Evolutionary conservation across 495 filamentous ascomycete genomes (phyloP), one percentile per base, ranked within the genome.

Genomic region (Daldinia grandis): DNA sequence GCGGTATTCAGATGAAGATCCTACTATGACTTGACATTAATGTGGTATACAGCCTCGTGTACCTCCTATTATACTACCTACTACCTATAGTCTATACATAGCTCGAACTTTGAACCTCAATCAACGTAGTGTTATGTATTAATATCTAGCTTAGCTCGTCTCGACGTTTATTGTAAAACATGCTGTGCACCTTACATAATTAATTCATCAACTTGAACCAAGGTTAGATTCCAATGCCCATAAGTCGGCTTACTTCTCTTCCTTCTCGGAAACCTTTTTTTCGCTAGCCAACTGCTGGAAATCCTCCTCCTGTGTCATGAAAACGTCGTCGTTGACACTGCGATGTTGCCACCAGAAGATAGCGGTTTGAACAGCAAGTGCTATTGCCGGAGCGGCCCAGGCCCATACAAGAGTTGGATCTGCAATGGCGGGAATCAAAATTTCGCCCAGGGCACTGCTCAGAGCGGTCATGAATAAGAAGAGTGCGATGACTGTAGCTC

Each of bases 401-500:
- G 86, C 79, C 84, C 85, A 87, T 1, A 79, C 62, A 12, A 79
- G 69, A 17, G 83, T 82, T 0, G 88, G 88, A 53, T 91, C 86
- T 37, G 76, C 76, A 1, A 85, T 83, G 1, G 85, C 83, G 0
- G 88, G 88, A 28, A 85, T 77, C 31, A 88, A 47, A 27, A 86
- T 84, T 66, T 86, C 83, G 1, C 84, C 84, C 0, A 87, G 68
- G 8, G 85, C 85, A 62, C 82, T 87, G 62, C 82, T 85, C 37
- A 87, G 65, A 2, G 85, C 83, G 44, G 73, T 84, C 60, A 83
- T 84, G 55, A 87, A 79, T 17, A 89, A 77, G 72, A 84, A 88
- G 17, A 90, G 68, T 1, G 85, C 80, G 76, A 87, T 81, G 19
- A 91, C 85, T n/a, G 89, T 80, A 8, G 83, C 83, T 57, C 84